Evolutionary conservation across 2,329 filamentous ascomycete genomes (phyloP), one percentile per base, ranked within the genome.

Genomic region (Didymellaceae sp.): DNA sequence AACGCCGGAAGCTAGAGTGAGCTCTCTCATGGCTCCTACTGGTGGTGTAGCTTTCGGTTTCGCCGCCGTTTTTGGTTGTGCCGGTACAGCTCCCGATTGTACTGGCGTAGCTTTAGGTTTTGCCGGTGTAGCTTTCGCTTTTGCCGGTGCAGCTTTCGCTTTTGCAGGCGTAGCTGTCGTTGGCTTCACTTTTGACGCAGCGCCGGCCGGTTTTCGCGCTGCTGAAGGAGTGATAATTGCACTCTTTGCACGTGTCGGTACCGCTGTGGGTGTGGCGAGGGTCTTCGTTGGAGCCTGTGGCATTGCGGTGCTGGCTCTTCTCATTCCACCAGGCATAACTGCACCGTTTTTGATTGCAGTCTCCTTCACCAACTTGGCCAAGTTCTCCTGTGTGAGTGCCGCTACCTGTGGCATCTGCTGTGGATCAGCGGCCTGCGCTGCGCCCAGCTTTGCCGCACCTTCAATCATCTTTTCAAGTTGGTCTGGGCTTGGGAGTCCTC

Each of bases 401-500:
- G 71, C 69, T 6, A 66, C 61, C 26, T 67, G 59, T 1, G 59
- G 62, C 21, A 61, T 39, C 17, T 69, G 57, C 21, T 62, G 51
- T 21, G 65, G 63, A 4, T 55, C 55, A 1, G 67, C 65, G n/a
- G 58, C 57, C 51, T 72, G 67, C 8, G 59, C 55, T 9, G 67
- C 67, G 17, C 69, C 67, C 54, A 72, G 55, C 39, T 63, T 62
- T 0, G 68, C 67, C 2, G 68, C 69, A 1, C 65, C 67, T 49
- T 70, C 67, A 6, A 73, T 73, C 62, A 72, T 63, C 51, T 71
- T 72, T 39, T 72, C 69, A 7, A 73, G 56, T 35, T 73, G 66
- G 6, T 72, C 68, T 1, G 68, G 68, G 39, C 64, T 63, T 6
- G 70, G 70, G 7, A 70, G 55, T 2, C 67, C 66, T 39, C 68